phyloP scores from a whole-genome alignment of 306 rosid genomes.

The Datisca glomerata region DNA sequence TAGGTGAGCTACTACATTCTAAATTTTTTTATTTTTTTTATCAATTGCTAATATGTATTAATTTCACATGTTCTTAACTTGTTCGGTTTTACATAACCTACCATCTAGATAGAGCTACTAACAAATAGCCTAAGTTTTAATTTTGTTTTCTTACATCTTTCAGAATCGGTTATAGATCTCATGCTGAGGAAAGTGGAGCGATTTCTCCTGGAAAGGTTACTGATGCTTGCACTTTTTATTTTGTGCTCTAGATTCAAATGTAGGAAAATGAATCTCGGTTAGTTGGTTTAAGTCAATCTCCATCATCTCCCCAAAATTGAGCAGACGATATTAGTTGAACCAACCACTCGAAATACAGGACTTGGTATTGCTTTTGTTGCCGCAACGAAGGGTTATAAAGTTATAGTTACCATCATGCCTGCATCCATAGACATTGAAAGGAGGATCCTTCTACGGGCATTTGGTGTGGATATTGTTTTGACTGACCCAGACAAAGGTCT shows the following conservation, averaged over 20 bases:
- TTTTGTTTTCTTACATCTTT: constrained; percentile 10
- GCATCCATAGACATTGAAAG: constrained; percentile 72
- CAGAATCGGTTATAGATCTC: constrained; percentile 74
- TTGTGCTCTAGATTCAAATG: not conserved
- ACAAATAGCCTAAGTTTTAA: too few relatives aligned
- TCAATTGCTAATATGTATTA: too few relatives aligned
- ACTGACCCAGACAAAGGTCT: too few relatives aligned
- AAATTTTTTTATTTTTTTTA: too few relatives aligned
- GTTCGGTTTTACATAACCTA: too few relatives aligned
- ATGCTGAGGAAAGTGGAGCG: constrained; percentile 69
- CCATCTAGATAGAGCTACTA: too few relatives aligned
- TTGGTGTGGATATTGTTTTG: too few relatives aligned
- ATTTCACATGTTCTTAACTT: too few relatives aligned
- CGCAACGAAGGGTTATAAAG: constrained; percentile 70
- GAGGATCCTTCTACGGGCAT: too few relatives aligned
- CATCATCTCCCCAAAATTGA: constrained; percentile 13
- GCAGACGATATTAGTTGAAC: constrained; percentile 87
- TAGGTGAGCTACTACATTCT: too few relatives aligned
- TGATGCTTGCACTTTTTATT: not conserved
- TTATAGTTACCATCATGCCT: constrained; percentile 84
- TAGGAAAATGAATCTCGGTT: too few relatives aligned
- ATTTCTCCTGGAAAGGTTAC: constrained; percentile 73
- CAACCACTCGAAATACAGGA: constrained; percentile 93
- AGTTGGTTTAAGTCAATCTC: too few relatives aligned
- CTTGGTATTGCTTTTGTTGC: constrained; percentile 86